Conservation (phyloP, 2,329 filamentous ascomycete species). For the Dryadomyces quercivorus region DNA sequence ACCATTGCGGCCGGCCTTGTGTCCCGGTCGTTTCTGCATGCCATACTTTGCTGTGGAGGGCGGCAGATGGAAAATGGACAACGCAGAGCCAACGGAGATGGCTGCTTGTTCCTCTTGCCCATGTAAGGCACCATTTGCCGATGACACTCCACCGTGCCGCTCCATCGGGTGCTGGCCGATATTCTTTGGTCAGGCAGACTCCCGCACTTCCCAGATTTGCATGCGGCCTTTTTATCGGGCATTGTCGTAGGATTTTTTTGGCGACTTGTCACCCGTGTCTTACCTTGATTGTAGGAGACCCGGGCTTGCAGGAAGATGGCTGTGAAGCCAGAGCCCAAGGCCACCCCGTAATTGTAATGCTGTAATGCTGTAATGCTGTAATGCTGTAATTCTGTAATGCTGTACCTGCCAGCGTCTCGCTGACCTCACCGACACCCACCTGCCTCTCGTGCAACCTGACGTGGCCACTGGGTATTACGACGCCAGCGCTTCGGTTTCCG, state of each 20-base stretch:
- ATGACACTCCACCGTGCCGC: slow-evolving; percentile 6
- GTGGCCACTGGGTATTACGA: not conserved
- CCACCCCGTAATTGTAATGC: no score
- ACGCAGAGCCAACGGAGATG: not conserved
- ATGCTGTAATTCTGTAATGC: not conserved
- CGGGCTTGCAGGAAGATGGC: not conserved
- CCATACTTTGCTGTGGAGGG: not conserved
- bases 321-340: no score
- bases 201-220: no score
- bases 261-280: not conserved
- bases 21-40: not conserved
- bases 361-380: not conserved
- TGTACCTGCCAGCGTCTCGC: not conserved
- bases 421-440: not conserved
- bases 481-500: not conserved
- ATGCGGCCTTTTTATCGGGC: not conserved
- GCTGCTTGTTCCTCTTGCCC: not conserved
- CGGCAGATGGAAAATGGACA: not conserved
- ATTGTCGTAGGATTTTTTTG: not conserved
- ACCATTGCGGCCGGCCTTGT: not conserved
- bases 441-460: not conserved
- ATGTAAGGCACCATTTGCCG: slow-evolving; percentile 10
- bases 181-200: not conserved
- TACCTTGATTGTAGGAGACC: not conserved
- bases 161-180: slow-evolving; percentile 8